A percentile compares a stretch with the other conserved stretches of the same genome.
Evolutionary conservation across 2,329 filamentous ascomycete genomes (phyloP).

Genomic region (Fusarium sp.): DNA sequence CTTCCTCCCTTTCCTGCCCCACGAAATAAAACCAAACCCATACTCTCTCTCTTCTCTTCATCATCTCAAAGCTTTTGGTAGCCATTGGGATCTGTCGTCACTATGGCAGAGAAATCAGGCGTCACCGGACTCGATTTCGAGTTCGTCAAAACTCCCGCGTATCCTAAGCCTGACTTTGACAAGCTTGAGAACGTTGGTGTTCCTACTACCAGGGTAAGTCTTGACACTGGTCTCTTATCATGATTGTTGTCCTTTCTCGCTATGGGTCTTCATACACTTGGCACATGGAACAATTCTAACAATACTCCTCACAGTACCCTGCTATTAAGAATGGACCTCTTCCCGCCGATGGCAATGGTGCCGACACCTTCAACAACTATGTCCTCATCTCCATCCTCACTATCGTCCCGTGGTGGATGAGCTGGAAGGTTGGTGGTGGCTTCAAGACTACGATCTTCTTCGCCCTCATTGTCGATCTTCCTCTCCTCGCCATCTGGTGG

Average conservation of each 20-base stretch:
- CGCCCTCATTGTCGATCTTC: conserved; percentile 81
- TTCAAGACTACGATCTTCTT: conserved; percentile 94
- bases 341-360: conserved; percentile 88
- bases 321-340: conserved; percentile 97
- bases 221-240: conserved; percentile 7
- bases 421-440: conserved; percentile 88
- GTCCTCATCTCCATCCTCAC: conserved; percentile 79
- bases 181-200: conserved; percentile 72
- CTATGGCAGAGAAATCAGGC: conserved; percentile 54
- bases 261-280: too few relatives aligned
- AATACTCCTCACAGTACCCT: conserved; percentile 45
- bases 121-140: conserved; percentile 57
- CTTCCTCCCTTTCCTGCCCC: conserved; percentile 41
- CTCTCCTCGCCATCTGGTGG: conserved; percentile 89
- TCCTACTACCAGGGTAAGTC: conserved; percentile 57
- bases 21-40: conserved; percentile 45
- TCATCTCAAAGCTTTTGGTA: conserved; percentile 39
- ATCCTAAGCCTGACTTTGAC: conserved; percentile 72
- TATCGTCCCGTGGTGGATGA: conserved; percentile 82
- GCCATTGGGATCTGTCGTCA: conserved; percentile 51
- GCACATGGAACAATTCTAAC: conserved; percentile 12
- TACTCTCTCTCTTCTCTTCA: conserved; percentile 35
- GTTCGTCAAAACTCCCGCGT: conserved; percentile 60
- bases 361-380: conserved; percentile 89
- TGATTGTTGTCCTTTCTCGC: conserved; percentile 36